Evolutionary conservation across 2,329 filamentous ascomycete species (phyloP).

Genomic region (Neofusicoccum parvum): DNA sequence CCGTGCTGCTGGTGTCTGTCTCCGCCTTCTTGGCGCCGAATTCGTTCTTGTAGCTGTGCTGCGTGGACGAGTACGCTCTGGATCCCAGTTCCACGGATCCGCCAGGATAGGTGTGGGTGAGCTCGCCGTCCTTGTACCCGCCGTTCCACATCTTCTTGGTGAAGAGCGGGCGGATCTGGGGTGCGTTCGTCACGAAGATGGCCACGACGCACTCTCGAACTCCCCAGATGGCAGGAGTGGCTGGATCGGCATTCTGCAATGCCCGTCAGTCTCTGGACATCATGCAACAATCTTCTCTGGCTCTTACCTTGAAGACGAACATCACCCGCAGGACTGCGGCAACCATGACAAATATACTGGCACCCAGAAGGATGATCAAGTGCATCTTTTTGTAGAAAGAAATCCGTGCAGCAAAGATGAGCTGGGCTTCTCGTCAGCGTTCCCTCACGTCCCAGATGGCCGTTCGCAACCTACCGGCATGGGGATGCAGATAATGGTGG

Average conservation of each 20-base stretch:
- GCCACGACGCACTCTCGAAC: constrained; percentile 7
- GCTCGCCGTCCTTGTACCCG: not conserved
- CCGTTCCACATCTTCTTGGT: constrained; percentile 5
- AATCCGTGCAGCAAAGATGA: not conserved
- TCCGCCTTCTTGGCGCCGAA: not conserved
- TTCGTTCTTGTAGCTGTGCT: not conserved
- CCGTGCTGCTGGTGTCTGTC: not conserved
- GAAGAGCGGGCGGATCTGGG: constrained; percentile 4
- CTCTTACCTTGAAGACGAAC: constrained; percentile 5
- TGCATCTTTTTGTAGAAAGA: constrained; percentile 6
- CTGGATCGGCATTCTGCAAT: not conserved
- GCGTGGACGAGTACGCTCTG: not conserved
- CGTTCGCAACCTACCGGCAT: not conserved
- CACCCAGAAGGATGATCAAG: not conserved
- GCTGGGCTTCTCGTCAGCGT: not conserved
- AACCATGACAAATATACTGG: constrained; percentile 8
- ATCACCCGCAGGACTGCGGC: constrained; percentile 2
- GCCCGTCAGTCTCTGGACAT: too few species aligned
- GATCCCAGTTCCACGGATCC: not conserved
- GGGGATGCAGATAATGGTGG: not conserved
- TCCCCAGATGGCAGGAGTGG: constrained; percentile 9
- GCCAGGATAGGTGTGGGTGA: not conserved
- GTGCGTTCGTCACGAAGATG: constrained; percentile 8
- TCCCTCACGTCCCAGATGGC: too few species aligned
- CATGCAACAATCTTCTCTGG: too few species aligned